Base-by-base conservation (phyloP, 2,329 filamentous ascomycete species). In the Westerdykella sp. region DNA sequence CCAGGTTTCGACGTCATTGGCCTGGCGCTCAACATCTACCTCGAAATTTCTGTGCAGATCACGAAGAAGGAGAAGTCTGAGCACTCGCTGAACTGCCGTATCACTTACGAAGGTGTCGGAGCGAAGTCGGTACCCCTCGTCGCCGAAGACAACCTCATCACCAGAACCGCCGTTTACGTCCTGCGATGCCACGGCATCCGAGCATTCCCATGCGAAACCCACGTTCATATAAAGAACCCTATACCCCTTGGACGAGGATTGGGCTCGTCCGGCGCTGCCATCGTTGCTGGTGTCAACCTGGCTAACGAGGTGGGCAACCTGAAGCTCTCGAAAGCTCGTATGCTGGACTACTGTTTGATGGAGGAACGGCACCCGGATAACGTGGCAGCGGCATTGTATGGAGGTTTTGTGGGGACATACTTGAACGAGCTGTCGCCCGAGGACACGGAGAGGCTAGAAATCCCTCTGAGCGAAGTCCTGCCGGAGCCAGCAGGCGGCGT, bases 1-100 rank as follows among this genome's bases (percentile, higher is more conserved):
- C 91, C 91, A 39, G 91, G 91, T 46, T 98, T 97, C 76, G 91
- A 98, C 74, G 91, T 96, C 59, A 95, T 97, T 66, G 88, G 93
- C 55, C 83, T 98, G 49, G 91, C 91, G 7, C 78, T 98, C 55
- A 95, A 89, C 53, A 83, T 96, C 68, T 95, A 91, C 73, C 85
- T 98, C 52, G 90, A 96, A 73, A 75, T 97, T 44, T 78, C 83
- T 51, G 85, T 97, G 66, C 87, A 83, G 50, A 76, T 94, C 60
- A 74, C 80, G 46, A 56, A 62, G 40, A 69, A 66, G 41, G 61
- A 70, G 35, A 81, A 80, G 6, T 69, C 75, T 21, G 57, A 66
- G 39, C 73, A 79, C 45, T 81, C 84, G 23, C 77, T 90, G 59
- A 93, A 96, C 73, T 97, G 93, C 76, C 78, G 78, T 44, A 79